Base-by-base conservation (phyloP, 2,329 filamentous ascomycete species). In the Aureobasidium sp. region DNA sequence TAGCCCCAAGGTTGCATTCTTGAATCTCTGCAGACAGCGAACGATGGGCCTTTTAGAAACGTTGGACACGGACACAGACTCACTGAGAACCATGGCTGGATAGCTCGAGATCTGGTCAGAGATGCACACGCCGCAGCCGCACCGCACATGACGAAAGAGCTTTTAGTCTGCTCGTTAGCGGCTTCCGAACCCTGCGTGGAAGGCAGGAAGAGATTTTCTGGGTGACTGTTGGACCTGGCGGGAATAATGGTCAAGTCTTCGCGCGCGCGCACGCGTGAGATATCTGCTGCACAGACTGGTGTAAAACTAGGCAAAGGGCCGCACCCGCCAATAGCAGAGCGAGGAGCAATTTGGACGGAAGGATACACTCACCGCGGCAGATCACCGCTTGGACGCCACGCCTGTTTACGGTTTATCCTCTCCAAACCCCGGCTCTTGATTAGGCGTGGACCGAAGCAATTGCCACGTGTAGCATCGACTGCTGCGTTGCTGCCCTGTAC, bases 81-180 rank as follows among this genome's bases (percentile, higher is more conserved):
- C 32, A 42, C 36, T 49, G 57, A 21, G 21, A 50, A 59, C 57
- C 57, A 59, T 59, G 57, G 44, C 57, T 59, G 45, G 36, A 49
- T 59, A 50, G 25, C 53, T 57, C 30, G 57, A 50, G 45, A 50
- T 50, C 57, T 59, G 57, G 57, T 59, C 57, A 50, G 45, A 59
- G 44, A 50, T 59, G 57, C 57, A 59, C 57, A 50, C 45, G 41
- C 44, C 57, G 45, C 45, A 59, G 32, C 57, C 57, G 57, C 54
- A 58, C 54, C 54, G 39, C 48, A 61, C 48, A 50, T 61, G 59
- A 61, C 59, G 59, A 61, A 61, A 61, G 59, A 45, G 25, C 34
- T 55, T 55, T 55, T 61, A 61, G 59, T 42, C 50, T 41, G 39
- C 27, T 36, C 50, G 10, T 61, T 61, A 61, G 59, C 48, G 48